A percentile compares a stretch with the other conserved stretches of the same genome.
phyloP scores from a whole-genome alignment of 768 basidiomycete genomes.

The Kwoniella sp. region DNA sequence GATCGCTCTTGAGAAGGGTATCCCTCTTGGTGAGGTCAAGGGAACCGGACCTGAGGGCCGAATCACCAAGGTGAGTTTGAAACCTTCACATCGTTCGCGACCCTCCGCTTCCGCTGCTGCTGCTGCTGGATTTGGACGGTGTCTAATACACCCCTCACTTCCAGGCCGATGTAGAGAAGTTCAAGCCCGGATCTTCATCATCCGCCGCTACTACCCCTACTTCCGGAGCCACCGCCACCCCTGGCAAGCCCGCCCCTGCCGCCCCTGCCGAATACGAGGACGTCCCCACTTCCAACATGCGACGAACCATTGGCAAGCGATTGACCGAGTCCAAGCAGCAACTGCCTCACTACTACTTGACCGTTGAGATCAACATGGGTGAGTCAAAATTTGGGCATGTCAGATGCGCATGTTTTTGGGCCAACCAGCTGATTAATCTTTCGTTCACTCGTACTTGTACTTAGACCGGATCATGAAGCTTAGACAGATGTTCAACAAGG shows the following conservation, averaged over 20 bases:
- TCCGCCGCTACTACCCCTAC: constrained; percentile 60
- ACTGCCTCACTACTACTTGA: constrained; percentile 96
- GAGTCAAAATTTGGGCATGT: constrained; percentile 57
- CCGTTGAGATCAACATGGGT: constrained; percentile 94
- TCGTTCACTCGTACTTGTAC: constrained; percentile 9
- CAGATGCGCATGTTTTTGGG: no score
- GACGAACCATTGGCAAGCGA: constrained; percentile 85
- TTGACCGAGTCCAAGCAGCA: constrained; percentile 91
- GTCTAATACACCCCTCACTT: neutral
- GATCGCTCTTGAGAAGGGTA: constrained; percentile 89
- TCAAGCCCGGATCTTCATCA: constrained; percentile 62
- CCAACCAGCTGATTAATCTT: neutral
- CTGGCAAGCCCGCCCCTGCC: constrained; percentile 59
- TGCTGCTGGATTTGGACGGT: no score
- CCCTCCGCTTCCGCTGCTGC: neutral
- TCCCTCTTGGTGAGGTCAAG: constrained; percentile 85
- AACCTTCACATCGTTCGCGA: no score
- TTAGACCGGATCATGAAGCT: constrained; percentile 72
- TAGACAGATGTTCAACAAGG: constrained; percentile 86
- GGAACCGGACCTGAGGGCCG: constrained; percentile 92
- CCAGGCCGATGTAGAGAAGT: constrained; percentile 79
- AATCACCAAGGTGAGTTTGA: constrained; percentile 73
- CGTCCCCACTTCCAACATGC: constrained; percentile 89
- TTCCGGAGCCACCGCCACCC: constrained; percentile 61
- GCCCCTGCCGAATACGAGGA: constrained; percentile 73